Conservation (phyloP, 228 moss, liverwort and hornwort species). For the Sphagnum fallax region DNA sequence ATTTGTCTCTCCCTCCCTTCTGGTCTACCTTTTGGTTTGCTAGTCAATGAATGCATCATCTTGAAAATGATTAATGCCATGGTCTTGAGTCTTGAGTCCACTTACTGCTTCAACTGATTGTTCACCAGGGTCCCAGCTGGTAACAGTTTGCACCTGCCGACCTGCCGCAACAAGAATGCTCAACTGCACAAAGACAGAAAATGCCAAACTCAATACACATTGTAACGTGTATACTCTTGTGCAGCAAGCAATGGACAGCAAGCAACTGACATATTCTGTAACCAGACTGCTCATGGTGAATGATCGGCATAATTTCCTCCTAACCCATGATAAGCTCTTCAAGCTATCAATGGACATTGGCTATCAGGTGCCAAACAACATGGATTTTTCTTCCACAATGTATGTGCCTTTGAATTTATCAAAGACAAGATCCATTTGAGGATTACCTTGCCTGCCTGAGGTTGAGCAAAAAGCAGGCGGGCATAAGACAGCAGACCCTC, state of each 20-base stretch:
- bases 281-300: background rate
- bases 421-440: background rate
- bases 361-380: background rate
- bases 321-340: background rate
- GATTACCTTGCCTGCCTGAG: conserved; percentile 63
- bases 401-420: background rate
- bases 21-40: too few species aligned
- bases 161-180: conserved; percentile 53
- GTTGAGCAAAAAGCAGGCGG: conserved; percentile 64
- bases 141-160: conserved; percentile 50
- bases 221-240: background rate
- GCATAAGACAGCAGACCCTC: conserved; percentile 64
- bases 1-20: too few species aligned
- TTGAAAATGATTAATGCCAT: too few species aligned
- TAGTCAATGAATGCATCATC: too few species aligned
- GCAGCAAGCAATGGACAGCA: too few species aligned
- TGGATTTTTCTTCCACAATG: background rate
- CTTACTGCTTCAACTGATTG: conserved; percentile 69
- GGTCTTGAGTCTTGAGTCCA: background rate
- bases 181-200: conserved; percentile 24
- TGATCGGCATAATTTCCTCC: background rate
- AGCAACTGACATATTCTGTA: too few species aligned
- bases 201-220: background rate
- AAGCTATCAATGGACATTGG: too few species aligned
- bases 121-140: conserved; percentile 76